Base-by-base conservation (phyloP, 345 rosid genomes). In the Citropsis articulata region DNA sequence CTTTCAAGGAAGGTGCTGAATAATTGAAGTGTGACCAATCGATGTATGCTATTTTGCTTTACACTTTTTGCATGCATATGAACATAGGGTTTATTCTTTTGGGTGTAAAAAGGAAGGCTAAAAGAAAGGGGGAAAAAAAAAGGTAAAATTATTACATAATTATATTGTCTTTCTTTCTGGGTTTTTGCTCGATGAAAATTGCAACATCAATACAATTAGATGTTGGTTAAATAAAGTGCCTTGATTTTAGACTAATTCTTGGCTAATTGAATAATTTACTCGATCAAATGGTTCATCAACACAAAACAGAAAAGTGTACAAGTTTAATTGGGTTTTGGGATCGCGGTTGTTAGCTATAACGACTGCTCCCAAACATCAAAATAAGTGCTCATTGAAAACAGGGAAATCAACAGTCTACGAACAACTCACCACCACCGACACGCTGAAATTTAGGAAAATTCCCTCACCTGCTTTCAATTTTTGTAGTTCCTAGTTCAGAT, bases 341-440 rank as follows among this genome's bases (percentile, higher is more conserved):
- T 62, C 31, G 42, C 21, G 21, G 24, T 50, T 21, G 71, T 9
- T 53, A 48, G 45, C 18, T 33, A 28, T 42, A 13, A 6, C 24
- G 50, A 45, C 70, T 31, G n/a, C 63, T 14, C 27, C 48, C 38
- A 14, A 31, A 31, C 33, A 40, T 19, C 27, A 75, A 64, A 28
- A 63, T 9, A 45, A 65, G 69, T 45, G 70, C 77, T 45, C 6
- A 9, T 28, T 63, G 60, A 30, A 30, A 63, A 21, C 13, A 21
- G 45, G 22, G 69, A 62, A 74, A 19, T 38, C 57, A 38, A 73
- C 21, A 9, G 27, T 9, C 28, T 61, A 38, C 25, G 50, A 45
- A 40, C 50, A 62, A 30, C 6, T 56, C 45, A 62, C 78, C 45
- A 62, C 78, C 78, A 64, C 71, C 71, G 63, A 75, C 71, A 64